A percentile compares a stretch with the other conserved stretches of the same genome.
Conservation (phyloP, 225 moss, liverwort and hornwort genomes). For the Asterella californica region DNA sequence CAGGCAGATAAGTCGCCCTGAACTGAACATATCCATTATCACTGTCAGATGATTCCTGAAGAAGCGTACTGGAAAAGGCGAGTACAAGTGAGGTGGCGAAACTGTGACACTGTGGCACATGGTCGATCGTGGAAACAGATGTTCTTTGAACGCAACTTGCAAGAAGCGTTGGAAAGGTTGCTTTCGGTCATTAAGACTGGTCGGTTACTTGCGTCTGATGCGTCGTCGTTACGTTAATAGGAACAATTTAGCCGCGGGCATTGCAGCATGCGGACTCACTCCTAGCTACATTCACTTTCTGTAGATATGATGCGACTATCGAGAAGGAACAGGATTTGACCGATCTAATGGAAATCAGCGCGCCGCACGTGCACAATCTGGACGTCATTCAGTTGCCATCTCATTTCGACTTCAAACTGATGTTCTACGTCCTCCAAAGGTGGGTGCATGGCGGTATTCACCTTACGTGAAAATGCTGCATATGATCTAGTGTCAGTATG, state of each 20-base stretch:
- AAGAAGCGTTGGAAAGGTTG: conserved; percentile 66
- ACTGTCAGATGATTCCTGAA: conserved; percentile 55
- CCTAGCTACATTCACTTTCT: neutral
- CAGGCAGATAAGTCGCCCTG: neutral
- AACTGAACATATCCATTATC: neutral
- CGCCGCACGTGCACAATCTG: conserved; percentile 71
- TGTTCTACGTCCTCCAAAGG: conserved; percentile 48
- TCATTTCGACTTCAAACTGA: conserved; percentile 59
- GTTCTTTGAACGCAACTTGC: conserved; percentile 76
- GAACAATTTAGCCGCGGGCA: neutral
- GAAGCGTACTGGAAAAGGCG: conserved; percentile 85
- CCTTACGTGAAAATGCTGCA: no score
- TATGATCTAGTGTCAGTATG: no score
- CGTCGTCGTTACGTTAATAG: neutral
- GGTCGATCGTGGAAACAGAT: conserved; percentile 92
- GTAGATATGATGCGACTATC: conserved; percentile 61
- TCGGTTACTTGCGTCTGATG: no score
- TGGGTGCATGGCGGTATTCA: neutral
- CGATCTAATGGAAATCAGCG: conserved; percentile 49
- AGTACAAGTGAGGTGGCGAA: conserved; percentile 67
- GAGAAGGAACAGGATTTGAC: conserved; percentile 51
- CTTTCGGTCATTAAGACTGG: neutral
- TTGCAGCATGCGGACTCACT: neutral
- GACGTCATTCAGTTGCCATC: conserved; percentile 63
- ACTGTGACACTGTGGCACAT: conserved; percentile 61